phyloP scores from a whole-genome alignment of 768 basidiomycete genomes.

The Kwoniella shandongensis region DNA sequence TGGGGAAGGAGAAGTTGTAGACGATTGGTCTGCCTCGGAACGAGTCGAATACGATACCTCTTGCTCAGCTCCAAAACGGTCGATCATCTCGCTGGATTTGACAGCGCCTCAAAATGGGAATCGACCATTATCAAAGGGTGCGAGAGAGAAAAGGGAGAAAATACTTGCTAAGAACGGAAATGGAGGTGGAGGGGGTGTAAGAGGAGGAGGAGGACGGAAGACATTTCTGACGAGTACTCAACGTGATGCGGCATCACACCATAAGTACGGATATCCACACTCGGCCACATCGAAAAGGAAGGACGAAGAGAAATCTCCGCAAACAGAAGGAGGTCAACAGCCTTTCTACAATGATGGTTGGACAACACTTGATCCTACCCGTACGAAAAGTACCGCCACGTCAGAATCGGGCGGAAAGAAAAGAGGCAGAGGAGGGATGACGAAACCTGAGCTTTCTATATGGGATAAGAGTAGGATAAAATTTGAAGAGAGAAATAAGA shows the following conservation, averaged over 20 bases:
- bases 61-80: background rate
- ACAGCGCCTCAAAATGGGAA: constrained; percentile 2
- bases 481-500: background rate
- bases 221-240: background rate
- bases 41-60: background rate
- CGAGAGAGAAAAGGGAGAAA: background rate
- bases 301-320: background rate
- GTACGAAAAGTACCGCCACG: background rate
- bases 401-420: background rate
- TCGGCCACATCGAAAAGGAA: background rate
- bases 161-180: background rate
- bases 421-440: background rate
- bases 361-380: background rate
- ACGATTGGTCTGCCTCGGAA: constrained; percentile 2
- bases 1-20: background rate
- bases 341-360: constrained; percentile 6
- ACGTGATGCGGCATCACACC: background rate
- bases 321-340: background rate
- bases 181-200: background rate
- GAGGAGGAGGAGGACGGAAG: background rate
- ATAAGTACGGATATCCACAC: too few species aligned
- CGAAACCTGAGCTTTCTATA: background rate
- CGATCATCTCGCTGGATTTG: constrained; percentile 2
- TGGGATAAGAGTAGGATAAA: background rate
- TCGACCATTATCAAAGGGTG: background rate